Percentiles rank a stretch among this genome's conserved stretches.
Conservation (phyloP, 176 grass and related monocot genomes). For the Saccharum officinarum region DNA sequence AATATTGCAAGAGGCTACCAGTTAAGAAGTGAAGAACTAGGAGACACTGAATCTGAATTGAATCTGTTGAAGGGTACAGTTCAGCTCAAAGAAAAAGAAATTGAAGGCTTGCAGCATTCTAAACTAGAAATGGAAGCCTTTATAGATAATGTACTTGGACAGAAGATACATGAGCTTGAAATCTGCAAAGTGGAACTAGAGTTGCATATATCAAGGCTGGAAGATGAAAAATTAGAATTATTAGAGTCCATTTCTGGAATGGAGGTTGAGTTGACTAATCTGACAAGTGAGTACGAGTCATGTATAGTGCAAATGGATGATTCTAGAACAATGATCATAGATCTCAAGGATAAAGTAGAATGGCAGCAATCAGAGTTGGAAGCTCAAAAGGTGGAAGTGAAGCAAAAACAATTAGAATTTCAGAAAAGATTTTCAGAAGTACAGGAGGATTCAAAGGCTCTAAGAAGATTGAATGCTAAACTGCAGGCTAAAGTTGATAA, state of each 20-base stretch:
- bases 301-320: constrained; percentile 71
- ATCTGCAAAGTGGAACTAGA: constrained; percentile 59
- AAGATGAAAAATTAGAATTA: constrained; percentile 78
- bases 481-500: constrained; percentile 67
- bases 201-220: constrained; percentile 66
- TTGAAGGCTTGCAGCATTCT: constrained; percentile 54
- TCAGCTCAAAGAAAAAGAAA: constrained; percentile 55
- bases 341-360: constrained; percentile 70
- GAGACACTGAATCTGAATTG: constrained; percentile 51
- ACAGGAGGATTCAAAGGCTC: constrained; percentile 68
- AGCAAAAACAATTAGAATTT: constrained; percentile 66
- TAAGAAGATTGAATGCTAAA: constrained; percentile 66
- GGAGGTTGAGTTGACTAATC: constrained; percentile 62
- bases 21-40: constrained; percentile 50
- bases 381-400: constrained; percentile 57
- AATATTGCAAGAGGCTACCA: constrained; percentile 26
- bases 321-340: constrained; percentile 61
- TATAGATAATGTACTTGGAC: constrained; percentile 59
- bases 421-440: constrained; percentile 58
- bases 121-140: constrained; percentile 64
- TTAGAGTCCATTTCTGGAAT: constrained; percentile 75
- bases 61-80: constrained; percentile 46
- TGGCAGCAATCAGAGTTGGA: constrained; percentile 64
- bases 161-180: constrained; percentile 69
- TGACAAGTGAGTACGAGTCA: constrained; percentile 65